Conservation (phyloP, 176 grass and related monocot genomes). For the Tuctoria greenei region DNA sequence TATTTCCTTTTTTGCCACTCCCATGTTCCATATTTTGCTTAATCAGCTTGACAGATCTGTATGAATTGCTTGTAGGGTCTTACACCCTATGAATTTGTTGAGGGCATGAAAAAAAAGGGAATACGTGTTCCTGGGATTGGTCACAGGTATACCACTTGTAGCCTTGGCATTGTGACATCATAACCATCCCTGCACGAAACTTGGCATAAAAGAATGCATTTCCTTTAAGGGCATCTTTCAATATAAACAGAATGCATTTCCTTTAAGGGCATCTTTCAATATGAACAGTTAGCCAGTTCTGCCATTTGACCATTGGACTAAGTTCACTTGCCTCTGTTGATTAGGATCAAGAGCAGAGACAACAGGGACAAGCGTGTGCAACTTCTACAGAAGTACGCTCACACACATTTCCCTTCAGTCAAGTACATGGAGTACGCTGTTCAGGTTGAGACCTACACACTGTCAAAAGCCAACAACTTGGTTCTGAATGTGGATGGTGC, state of each 20-base stretch:
- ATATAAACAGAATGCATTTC: neutral
- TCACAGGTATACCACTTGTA: conserved; percentile 60
- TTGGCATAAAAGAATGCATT: neutral
- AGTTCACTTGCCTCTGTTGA: conserved; percentile 2
- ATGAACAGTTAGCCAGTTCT: neutral
- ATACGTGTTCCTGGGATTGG: conserved; percentile 98
- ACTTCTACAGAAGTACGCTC: conserved; percentile 93
- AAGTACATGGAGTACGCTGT: conserved; percentile 96
- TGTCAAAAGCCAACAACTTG: conserved; percentile 92
- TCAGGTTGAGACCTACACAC: conserved; percentile 86
- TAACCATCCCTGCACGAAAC: conserved; percentile 12
- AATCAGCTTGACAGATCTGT: conserved; percentile 7
- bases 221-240: neutral
- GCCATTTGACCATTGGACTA: conserved; percentile 10
- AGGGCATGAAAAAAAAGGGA: conserved; percentile 99
- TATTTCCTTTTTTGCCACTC: neutral
- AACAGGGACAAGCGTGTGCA: conserved; percentile 98
- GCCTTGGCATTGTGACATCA: conserved; percentile 3
- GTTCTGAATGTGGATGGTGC: conserved; percentile 84
- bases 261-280: neutral
- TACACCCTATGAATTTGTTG: conserved; percentile 95
- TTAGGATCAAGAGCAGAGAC: conserved; percentile 97
- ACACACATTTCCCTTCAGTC: conserved; percentile 86
- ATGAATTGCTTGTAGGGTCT: conserved; percentile 53
- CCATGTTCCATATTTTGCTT: conserved; percentile 12